Percentiles rank a stretch among this genome's conserved stretches.
Conservation (phyloP, 2,329 filamentous ascomycete species). For the Chrysoporthe deuterocubensis region DNA sequence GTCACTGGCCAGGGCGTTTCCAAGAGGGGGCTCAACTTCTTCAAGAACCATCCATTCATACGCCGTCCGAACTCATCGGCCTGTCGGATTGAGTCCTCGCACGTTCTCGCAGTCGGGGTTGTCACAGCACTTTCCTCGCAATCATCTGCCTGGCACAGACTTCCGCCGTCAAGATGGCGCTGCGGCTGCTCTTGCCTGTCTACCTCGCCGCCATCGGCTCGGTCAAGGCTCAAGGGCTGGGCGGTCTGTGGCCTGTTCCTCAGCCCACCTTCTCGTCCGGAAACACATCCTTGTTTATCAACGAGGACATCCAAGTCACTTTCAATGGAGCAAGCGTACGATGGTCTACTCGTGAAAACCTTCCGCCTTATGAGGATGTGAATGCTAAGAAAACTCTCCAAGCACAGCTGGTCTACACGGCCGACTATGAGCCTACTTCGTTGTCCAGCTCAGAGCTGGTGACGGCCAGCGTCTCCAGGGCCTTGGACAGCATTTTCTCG, state of each 20-base stretch:
- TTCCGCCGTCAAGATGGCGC: constrained; percentile 33
- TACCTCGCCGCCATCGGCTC: constrained; percentile 46
- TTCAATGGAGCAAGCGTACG: constrained; percentile 64
- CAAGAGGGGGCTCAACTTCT: neutral
- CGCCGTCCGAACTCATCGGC: too few relatives aligned
- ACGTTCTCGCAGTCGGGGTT: neutral
- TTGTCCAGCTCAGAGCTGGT: constrained; percentile 59
- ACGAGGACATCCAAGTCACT: constrained; percentile 54
- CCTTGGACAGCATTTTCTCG: constrained; percentile 66
- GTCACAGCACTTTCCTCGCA: neutral
- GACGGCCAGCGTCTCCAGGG: constrained; percentile 59
- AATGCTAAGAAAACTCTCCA: constrained; percentile 41
- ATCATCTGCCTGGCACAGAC: neutral
- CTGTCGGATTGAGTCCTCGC: neutral
- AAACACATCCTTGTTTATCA: constrained; percentile 57
- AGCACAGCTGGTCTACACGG: constrained; percentile 53
- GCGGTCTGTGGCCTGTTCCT: constrained; percentile 59
- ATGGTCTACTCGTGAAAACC: constrained; percentile 39
- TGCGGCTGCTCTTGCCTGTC: constrained; percentile 40
- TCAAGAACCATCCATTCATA: too few relatives aligned
- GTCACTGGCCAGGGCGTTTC: too few relatives aligned
- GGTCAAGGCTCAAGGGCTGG: constrained; percentile 44
- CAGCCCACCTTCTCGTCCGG: constrained; percentile 53
- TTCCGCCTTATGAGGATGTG: constrained; percentile 30
- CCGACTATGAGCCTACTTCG: constrained; percentile 46